Base-by-base conservation (phyloP, 2,329 filamentous ascomycete genomes). In the Pyrenochaeta sp. region DNA sequence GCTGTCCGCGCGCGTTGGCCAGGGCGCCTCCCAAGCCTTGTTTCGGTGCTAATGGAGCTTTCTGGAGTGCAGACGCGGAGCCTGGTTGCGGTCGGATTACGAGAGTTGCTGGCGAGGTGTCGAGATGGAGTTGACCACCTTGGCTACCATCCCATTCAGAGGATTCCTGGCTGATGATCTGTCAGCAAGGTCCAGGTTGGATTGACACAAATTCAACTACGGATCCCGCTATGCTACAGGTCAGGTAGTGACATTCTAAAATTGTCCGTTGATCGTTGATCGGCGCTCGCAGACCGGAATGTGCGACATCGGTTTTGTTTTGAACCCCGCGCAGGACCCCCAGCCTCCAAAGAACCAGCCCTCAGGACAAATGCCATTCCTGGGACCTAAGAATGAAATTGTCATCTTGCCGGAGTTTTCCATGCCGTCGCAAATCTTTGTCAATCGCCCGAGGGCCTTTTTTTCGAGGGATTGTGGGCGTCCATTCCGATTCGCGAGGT, bases 1-100 rank as follows among this genome's bases (percentile, higher is more conserved):
- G 59, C 41, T 68, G 65, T 20, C 57, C 56, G 44, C 61, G 61
- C 34, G 63, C 57, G 37, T 61, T 63, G 11, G 51, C 64, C 31
- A 67, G 53, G 39, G 56, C 53, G 31, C 65, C 67, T 34, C 51
- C 63, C 23, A 68, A 52, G 35, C 67, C 67, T 39, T 70, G 67
- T 45, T 69, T 70, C 29, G 67, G 67, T 35, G 67, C 67, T 47
- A 70, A 54, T 35, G 67, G 67, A n/a, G 67, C 65, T 54, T 69
- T 70, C 45, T 67, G 63, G 40, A 39, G 53, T 38, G 53, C 53
- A 31, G 55, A 51, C 24, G 55, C 48, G 36, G 59, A 53, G 46
- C 58, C 51, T 41, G 53, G 51, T 35, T 64, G 59, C 23, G 63
- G 60, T 41, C 67, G 62, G 52, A 67, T 58, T 37, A 55, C 53